phyloP scores from a whole-genome alignment of 139 green algal species.

The Ulvella scutata region DNA sequence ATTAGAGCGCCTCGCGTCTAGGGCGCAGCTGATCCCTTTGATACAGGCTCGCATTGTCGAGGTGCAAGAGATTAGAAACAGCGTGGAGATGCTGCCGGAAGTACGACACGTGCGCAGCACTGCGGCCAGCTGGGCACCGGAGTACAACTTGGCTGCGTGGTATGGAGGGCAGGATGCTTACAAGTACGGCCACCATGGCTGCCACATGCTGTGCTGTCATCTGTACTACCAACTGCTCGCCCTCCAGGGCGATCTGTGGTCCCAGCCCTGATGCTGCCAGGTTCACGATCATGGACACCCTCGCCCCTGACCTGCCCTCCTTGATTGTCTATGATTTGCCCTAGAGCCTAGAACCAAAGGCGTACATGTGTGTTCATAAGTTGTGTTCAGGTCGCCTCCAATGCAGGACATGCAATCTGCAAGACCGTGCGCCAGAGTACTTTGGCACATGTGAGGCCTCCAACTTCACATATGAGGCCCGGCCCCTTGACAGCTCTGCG shows the following conservation, averaged over 20 bases:
- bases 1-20: background rate
- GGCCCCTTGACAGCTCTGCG: background rate
- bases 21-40: background rate
- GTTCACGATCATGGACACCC: no score
- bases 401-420: background rate
- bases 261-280: no score
- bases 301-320: no score
- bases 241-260: no score
- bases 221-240: background rate
- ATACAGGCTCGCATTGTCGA: background rate
- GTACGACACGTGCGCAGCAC: background rate
- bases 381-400: no score
- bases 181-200: background rate
- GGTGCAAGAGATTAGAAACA: background rate
- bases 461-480: background rate
- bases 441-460: background rate
- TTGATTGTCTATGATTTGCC: no score
- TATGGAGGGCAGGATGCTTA: background rate
- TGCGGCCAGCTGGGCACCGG: background rate
- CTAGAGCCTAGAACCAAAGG: no score
- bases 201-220: background rate
- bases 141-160: background rate
- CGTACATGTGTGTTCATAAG: no score
- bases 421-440: background rate
- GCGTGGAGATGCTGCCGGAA: background rate